Evolutionary conservation across 345 rosid genomes (phyloP).

Genomic region (Arabidopsis thaliana): TAIR10.1 NC_003076.8:17102501-17103000

Average conservation of each 20-base stretch:
- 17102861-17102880: constrained; percentile 30
- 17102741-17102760: constrained; percentile 57
- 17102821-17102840: constrained; percentile 7
- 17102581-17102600: neutral
- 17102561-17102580: constrained; percentile 54
- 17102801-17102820: constrained; percentile 3
- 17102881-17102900: constrained; percentile 31
- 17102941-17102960: neutral
- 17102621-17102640: constrained; percentile 33
- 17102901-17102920: constrained; percentile 35
- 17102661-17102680: constrained; percentile 75
- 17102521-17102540: constrained; percentile 75
- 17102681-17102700: constrained; percentile 41
- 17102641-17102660: constrained; percentile 60
- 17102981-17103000: neutral
- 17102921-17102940: neutral
- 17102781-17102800: constrained; percentile 50
- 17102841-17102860: constrained; percentile 32
- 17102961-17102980: neutral
- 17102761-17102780: constrained; percentile 62
- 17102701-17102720: constrained; percentile 60
- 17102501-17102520: constrained; percentile 68
- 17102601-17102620: constrained; percentile 34
- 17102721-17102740: constrained; percentile 62
- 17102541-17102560: constrained; percentile 67